phyloP scores from a whole-genome alignment of 495 filamentous ascomycete species.

The Massariosphaeria phaeospora region DNA sequence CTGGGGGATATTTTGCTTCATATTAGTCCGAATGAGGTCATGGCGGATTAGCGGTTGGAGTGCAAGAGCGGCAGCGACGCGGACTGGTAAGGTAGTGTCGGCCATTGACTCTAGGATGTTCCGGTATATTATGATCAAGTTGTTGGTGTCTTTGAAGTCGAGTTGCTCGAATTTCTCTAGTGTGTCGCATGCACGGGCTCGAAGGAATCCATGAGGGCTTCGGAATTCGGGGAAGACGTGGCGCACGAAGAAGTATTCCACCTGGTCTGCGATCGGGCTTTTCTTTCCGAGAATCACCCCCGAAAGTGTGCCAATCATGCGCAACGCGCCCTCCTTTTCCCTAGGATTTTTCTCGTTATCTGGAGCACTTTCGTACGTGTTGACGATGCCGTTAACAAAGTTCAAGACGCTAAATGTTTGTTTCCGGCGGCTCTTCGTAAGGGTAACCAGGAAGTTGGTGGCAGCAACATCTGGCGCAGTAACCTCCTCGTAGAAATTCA shows the following conservation, averaged over 20 bases:
- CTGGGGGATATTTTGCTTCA: constrained; percentile 98
- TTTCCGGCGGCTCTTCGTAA: constrained; percentile 92
- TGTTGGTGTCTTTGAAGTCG: constrained; percentile 90
- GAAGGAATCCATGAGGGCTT: constrained; percentile 85
- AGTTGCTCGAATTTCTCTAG: constrained; percentile 96
- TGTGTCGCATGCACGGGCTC: constrained; percentile 92
- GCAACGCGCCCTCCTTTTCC: constrained; percentile 90
- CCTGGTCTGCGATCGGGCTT: constrained; percentile 93
- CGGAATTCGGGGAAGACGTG: constrained; percentile 98
- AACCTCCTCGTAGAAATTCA: constrained; percentile 97
- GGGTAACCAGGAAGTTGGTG: constrained; percentile 89
- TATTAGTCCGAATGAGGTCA: constrained; percentile 83
- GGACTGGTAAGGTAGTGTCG: constrained; percentile 81
- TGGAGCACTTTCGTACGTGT: constrained; percentile 75
- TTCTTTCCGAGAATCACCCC: constrained; percentile 95
- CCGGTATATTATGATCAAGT: constrained; percentile 89
- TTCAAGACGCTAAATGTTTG: constrained; percentile 89
- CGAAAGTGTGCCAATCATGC: constrained; percentile 95
- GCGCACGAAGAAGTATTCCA: constrained; percentile 98
- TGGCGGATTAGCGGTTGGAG: constrained; percentile 93
- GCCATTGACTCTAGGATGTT: constrained; percentile 98
- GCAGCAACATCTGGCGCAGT: constrained; percentile 94
- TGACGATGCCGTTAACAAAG: constrained; percentile 91
- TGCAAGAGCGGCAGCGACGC: constrained; percentile 90
- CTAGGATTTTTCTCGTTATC: constrained; percentile 85